Base-by-base conservation (phyloP, 257 asterid species). In the Perilla frutescens region DNA sequence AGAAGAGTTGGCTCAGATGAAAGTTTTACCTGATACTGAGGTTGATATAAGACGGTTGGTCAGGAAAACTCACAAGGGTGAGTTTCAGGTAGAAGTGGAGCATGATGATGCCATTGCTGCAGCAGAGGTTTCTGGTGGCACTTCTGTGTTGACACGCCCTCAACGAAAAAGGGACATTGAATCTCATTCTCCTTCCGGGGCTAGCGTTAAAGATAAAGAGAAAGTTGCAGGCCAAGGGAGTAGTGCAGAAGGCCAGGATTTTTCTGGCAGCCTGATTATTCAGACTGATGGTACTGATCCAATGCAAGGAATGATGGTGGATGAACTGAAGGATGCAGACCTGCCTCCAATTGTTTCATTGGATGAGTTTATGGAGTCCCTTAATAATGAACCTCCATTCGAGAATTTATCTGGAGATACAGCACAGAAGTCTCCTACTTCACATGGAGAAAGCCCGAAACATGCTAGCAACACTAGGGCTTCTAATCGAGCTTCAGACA, bases 51-150 rank as follows among this genome's bases (percentile, higher is more conserved):
- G 96, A 64, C 87, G 99, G 31, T 68, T 92, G 82, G 98, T 95
- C 60, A 89, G 85, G 90, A 95, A 95, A 87, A 92, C 99, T 14
- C 99, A 95, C 82, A 95, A 95, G 85, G 99, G 99, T n/a, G 99
- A 95, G 82, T 92, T 75, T 81, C 95, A 90, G 80, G 96, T 94
- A 47, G 98, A 92, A 78, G 76, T 90, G 70, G 96, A 95, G 64
- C 90, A 59, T 29, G 96, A 89, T 40, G 89, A 87, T 80, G 83
- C 77, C 74, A 76, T 84, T 67, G 76, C 82, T 20, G 79, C 86
- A 5, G 99, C 86, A 5, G 99, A 92, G 67, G 86, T 90, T 49
- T 85, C 97, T 51, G 87, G 85, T 8, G 93, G 97, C 58, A 67
- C 86, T 62, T 81, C 90, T 55, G 53, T 83, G 63, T 50, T 76